A percentile compares a stretch with the other conserved stretches of the same genome.
Evolutionary conservation across 1,284 basidiomycete species (phyloP).

Genomic region (Moniliophthora roreri): DNA sequence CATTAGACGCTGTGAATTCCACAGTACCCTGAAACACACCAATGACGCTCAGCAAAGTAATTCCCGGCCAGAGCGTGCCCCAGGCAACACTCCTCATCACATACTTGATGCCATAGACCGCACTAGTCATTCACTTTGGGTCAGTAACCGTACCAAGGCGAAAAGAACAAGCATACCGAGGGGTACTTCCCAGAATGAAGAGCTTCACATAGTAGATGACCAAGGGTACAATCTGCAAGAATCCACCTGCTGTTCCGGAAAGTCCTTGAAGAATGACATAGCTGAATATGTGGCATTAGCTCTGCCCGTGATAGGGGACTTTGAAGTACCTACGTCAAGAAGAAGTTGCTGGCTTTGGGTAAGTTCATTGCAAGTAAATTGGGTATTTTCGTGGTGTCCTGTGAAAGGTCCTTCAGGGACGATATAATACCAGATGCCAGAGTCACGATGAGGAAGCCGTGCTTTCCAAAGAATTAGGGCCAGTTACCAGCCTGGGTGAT

Average conservation of each 20-base stretch:
- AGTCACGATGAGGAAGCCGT: conserved; percentile 89
- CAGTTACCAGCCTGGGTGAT: neutral
- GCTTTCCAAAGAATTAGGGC: conserved; percentile 42
- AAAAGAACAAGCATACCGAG: conserved; percentile 54
- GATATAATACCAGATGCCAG: conserved; percentile 79
- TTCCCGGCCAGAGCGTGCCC: conserved; percentile 84
- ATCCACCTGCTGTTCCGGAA: conserved; percentile 73
- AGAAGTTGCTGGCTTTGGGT: conserved; percentile 89
- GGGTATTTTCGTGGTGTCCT: conserved; percentile 64
- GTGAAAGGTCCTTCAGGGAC: conserved; percentile 60
- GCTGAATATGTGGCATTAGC: conserved; percentile 28
- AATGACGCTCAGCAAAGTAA: conserved; percentile 78
- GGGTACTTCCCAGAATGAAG: conserved; percentile 84
- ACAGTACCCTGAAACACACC: conserved; percentile 43
- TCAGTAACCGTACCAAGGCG: too few relatives aligned
- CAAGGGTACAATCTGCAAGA: conserved; percentile 78
- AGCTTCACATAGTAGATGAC: conserved; percentile 86
- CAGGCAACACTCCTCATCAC: conserved; percentile 66
- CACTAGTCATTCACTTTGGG: too few relatives aligned
- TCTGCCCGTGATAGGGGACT: too few relatives aligned
- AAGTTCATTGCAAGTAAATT: conserved; percentile 72
- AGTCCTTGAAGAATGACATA: conserved; percentile 73
- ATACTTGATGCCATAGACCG: conserved; percentile 75
- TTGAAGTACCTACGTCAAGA: conserved; percentile 71
- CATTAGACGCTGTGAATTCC: neutral